phyloP scores from a whole-genome alignment of 2,329 filamentous ascomycete genomes.

The Aspergillus sp. region DNA sequence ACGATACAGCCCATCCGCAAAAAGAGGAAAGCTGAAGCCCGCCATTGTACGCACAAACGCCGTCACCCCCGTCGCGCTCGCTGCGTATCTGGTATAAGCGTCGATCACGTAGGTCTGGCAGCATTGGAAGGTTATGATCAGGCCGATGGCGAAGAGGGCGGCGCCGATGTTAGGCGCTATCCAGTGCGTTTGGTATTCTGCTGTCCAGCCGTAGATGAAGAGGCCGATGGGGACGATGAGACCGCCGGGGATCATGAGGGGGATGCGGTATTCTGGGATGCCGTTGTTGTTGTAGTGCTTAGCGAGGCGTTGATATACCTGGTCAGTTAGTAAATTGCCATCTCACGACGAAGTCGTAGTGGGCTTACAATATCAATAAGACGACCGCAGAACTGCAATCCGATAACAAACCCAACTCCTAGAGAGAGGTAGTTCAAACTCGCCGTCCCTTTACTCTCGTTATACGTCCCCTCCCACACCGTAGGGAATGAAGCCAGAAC shows the following conservation, averaged over 20 bases:
- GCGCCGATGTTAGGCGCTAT: constrained; percentile 54
- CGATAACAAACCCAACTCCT: constrained; percentile 61
- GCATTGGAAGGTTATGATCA: constrained; percentile 37
- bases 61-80: constrained; percentile 29
- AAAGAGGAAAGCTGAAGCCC: constrained; percentile 37
- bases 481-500: constrained; percentile 48
- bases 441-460: constrained; percentile 55
- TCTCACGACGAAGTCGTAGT: too few species aligned
- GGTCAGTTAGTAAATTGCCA: too few species aligned
- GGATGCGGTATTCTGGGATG: constrained; percentile 61
- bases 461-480: constrained; percentile 58
- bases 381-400: constrained; percentile 41
- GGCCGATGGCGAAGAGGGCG: constrained; percentile 47
- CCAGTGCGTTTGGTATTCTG: constrained; percentile 51
- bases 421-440: constrained; percentile 64
- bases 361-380: constrained; percentile 11
- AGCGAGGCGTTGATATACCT: constrained; percentile 47
- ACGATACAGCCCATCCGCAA: constrained; percentile 33
- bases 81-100: constrained; percentile 33
- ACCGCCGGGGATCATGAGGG: constrained; percentile 55
- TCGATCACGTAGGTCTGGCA: constrained; percentile 37
- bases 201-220: constrained; percentile 60
- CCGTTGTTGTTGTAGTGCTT: constrained; percentile 42
- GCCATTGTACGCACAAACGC: constrained; percentile 29
- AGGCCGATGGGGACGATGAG: constrained; percentile 54